Evolutionary conservation across 192 early-diverging fungal species (phyloP).

Genomic region (Backusella sp.): DNA sequence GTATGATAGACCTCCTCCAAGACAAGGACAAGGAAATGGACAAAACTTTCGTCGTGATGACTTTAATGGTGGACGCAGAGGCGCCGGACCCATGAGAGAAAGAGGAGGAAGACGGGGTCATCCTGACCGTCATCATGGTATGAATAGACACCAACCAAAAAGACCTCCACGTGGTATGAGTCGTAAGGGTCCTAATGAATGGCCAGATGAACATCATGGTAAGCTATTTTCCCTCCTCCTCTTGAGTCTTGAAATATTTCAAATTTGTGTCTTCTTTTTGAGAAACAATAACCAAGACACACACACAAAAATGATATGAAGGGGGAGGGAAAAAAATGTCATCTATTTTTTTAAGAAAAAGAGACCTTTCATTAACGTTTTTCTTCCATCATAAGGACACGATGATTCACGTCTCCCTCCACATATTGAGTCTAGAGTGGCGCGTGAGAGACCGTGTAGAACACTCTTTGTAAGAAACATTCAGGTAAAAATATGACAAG

Average conservation of each 20-base stretch:
- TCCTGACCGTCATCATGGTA: neutral
- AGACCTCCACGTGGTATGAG: neutral
- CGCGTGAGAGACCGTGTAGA: constrained; percentile 40
- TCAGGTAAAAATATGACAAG: constrained; percentile 25
- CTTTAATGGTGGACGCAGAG: neutral
- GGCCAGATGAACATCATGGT: constrained; percentile 12
- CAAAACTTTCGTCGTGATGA: constrained; percentile 15
- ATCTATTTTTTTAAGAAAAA: too few relatives aligned
- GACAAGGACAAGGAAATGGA: neutral
- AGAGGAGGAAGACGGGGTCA: constrained; percentile 10
- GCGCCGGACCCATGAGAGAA: neutral
- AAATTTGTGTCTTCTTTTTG: too few relatives aligned
- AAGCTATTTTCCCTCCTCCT: neutral
- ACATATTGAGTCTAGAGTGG: constrained; percentile 35
- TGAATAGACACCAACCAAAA: constrained; percentile 4
- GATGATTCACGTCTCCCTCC: constrained; percentile 13
- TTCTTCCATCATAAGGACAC: neutral
- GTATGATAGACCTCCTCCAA: constrained; percentile 12
- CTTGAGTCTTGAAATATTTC: neutral
- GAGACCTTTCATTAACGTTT: neutral
- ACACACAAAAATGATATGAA: neutral
- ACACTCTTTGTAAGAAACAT: constrained; percentile 46
- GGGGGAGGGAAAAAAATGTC: too few relatives aligned
- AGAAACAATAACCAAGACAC: neutral
- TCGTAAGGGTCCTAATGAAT: neutral